Percentiles rank a stretch among this genome's conserved stretches.
Evolutionary conservation across 208 protist species (phyloP).

Genomic region (Trypanosoma scelopori): DNA sequence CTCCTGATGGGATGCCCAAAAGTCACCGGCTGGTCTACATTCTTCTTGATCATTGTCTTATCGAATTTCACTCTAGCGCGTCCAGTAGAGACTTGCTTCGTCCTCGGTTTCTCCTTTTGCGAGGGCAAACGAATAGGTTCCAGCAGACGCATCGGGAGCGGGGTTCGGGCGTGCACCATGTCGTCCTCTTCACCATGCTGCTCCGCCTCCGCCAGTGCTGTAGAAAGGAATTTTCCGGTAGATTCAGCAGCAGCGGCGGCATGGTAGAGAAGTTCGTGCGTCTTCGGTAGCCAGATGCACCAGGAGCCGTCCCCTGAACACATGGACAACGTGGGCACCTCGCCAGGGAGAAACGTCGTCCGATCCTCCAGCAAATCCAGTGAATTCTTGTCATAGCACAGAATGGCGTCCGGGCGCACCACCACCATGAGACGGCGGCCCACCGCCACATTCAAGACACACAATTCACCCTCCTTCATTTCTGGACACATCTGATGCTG

Average conservation of each 20-base stretch:
- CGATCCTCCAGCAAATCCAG: conserved; percentile 19
- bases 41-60: conserved; percentile 12
- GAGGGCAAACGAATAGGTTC: conserved; percentile 24
- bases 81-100: background rate
- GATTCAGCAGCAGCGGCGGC: background rate
- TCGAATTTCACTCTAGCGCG: conserved; percentile 16
- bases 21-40: conserved; percentile 34
- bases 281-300: conserved; percentile 21
- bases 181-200: conserved; percentile 25
- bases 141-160: conserved; percentile 49
- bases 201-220: background rate
- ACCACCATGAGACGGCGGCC: conserved; percentile 34
- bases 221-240: too few species aligned
- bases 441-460: conserved; percentile 33
- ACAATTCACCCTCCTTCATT: background rate
- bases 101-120: conserved; percentile 3
- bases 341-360: conserved; percentile 23
- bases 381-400: conserved; percentile 32
- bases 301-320: conserved; percentile 30
- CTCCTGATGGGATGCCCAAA: conserved; percentile 49
- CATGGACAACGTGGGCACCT: conserved; percentile 4
- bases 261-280: conserved; percentile 20
- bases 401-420: conserved; percentile 37
- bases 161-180: conserved; percentile 60
- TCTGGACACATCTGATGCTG: background rate